phyloP scores from a whole-genome alignment of 495 filamentous ascomycete species.

The Annulohypoxylon stygium region DNA sequence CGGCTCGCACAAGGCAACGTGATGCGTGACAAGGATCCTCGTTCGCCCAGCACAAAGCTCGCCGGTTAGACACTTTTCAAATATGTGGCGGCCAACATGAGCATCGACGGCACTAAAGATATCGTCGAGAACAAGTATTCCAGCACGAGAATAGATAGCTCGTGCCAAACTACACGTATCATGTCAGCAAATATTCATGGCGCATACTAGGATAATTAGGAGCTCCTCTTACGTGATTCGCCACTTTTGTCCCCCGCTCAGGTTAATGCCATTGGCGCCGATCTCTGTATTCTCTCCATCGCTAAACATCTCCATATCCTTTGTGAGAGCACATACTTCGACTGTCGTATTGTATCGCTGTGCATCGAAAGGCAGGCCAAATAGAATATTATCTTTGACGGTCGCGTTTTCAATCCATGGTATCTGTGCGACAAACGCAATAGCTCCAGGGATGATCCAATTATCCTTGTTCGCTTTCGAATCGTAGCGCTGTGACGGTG shows the following conservation, averaged over 20 bases:
- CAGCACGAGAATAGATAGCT: slow-evolving; percentile 83
- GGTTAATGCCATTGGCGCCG: slow-evolving; percentile 84
- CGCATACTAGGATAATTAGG: not conserved
- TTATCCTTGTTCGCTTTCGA: slow-evolving; percentile 70
- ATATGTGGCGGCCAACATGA: slow-evolving; percentile 83
- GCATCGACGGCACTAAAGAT: slow-evolving; percentile 83
- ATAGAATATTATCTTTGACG: slow-evolving; percentile 79
- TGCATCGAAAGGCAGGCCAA: slow-evolving; percentile 76
- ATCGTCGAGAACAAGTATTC: slow-evolving; percentile 84
- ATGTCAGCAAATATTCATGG: slow-evolving; percentile 8
- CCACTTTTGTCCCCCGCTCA: slow-evolving; percentile 89
- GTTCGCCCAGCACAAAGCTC: slow-evolving; percentile 77
- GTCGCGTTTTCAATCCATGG: slow-evolving; percentile 90
- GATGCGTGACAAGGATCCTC: slow-evolving; percentile 84
- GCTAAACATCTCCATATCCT: slow-evolving; percentile 78
- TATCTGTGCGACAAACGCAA: slow-evolving; percentile 84
- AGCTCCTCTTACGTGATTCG: slow-evolving; percentile 67
- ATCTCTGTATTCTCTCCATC: slow-evolving; percentile 85
- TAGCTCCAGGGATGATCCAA: slow-evolving; percentile 76
- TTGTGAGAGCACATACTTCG: slow-evolving; percentile 76
- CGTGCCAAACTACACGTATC: slow-evolving; percentile 67
- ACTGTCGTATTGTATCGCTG: slow-evolving; percentile 74
- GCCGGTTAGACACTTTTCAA: slow-evolving; percentile 79
- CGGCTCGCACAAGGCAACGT: slow-evolving; percentile 77
- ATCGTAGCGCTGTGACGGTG: slow-evolving; percentile 65